A percentile compares a stretch with the other conserved stretches of the same genome.
Conservation (phyloP, 768 basidiomycete species). For the Candolleomyces eurysporus region DNA sequence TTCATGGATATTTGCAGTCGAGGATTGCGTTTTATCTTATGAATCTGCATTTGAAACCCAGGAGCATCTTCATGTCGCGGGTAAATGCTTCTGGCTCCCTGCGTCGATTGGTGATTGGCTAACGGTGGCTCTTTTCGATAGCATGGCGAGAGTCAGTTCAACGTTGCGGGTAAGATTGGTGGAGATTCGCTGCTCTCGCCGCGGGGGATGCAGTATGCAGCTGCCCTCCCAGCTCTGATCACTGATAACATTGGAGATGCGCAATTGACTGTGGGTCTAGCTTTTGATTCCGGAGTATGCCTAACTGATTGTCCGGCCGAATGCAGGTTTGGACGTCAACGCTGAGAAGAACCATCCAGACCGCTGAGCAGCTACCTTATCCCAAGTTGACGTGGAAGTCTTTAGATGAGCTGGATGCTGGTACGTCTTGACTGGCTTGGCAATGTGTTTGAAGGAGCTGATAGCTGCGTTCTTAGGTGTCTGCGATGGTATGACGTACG, state of each 20-base stretch:
- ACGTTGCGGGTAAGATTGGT: constrained; percentile 94
- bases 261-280: constrained; percentile 66
- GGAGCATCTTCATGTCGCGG: constrained; percentile 94
- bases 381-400: constrained; percentile 98
- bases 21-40: constrained; percentile 98
- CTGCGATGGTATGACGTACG: constrained; percentile 99
- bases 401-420: constrained; percentile 96
- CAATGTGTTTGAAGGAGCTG: neutral
- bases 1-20: constrained; percentile 94
- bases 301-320: neutral
- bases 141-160: constrained; percentile 98
- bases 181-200: constrained; percentile 91
- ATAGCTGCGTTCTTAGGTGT: constrained; percentile 48
- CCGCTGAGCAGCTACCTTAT: constrained; percentile 77
- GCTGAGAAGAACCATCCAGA: constrained; percentile 88
- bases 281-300: neutral
- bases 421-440: constrained; percentile 19
- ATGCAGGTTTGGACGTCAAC: constrained; percentile 98
- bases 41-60: constrained; percentile 96
- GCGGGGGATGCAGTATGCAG: constrained; percentile 82
- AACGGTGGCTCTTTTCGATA: constrained; percentile 28
- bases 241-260: constrained; percentile 89
- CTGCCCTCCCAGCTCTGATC: constrained; percentile 83
- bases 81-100: constrained; percentile 50
- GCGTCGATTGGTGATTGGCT: neutral